Percentiles rank a stretch among this genome's conserved stretches.
Conservation (phyloP, 257 asterid genomes). For the Solanum medicagineum region DNA sequence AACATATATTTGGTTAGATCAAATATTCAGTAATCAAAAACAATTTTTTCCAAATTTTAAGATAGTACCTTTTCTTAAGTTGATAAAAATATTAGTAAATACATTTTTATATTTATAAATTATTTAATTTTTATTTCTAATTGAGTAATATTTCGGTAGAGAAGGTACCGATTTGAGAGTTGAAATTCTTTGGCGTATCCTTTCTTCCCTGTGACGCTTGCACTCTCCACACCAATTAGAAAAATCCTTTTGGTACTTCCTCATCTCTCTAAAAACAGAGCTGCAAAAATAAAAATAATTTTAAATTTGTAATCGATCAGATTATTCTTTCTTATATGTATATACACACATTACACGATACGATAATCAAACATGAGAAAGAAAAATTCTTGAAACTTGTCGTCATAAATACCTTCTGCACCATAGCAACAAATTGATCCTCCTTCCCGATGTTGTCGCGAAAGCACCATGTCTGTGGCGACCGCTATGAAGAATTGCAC, state of each 20-base stretch:
- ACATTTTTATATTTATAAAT: background rate
- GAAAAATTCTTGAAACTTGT: background rate
- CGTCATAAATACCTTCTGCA: conserved; percentile 62
- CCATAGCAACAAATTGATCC: conserved; percentile 76
- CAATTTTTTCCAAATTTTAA: background rate
- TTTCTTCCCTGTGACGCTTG: conserved; percentile 46
- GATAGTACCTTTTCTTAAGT: background rate
- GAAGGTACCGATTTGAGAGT: background rate
- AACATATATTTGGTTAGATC: background rate
- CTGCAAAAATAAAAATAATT: conserved; percentile 12
- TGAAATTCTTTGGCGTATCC: background rate
- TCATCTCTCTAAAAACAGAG: conserved; percentile 49
- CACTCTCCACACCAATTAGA: conserved; percentile 67
- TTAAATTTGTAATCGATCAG: background rate
- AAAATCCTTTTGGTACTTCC: conserved; percentile 58
- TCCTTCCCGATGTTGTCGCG: conserved; percentile 76
- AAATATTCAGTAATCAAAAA: background rate
- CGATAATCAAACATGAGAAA: background rate
- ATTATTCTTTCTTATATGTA: background rate
- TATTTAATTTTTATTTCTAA: background rate
- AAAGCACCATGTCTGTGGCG: conserved; percentile 98
- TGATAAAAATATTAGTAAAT: background rate
- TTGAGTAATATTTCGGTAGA: background rate
- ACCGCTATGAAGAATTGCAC: conserved; percentile 86
- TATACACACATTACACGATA: background rate